These are phyloP conservation scores for Verruconis gallopava DNA, from an alignment of 2,329 filamentous ascomycete species.

Conservation along the genomic window DNA sequence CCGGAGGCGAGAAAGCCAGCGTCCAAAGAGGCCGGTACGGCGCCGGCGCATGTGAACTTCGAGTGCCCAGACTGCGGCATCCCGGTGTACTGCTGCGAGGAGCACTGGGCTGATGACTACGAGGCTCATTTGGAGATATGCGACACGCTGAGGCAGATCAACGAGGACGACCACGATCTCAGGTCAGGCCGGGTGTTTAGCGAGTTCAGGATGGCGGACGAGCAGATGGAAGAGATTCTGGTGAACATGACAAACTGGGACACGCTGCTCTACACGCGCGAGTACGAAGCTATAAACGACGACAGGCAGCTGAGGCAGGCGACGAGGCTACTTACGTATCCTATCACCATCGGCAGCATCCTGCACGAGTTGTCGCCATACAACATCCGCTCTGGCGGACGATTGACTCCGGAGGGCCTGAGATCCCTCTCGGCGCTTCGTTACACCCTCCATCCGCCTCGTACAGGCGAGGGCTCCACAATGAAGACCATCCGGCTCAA, in stretches of 20 bases:
- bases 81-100: constrained; percentile 84
- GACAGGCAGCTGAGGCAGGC: constrained; percentile 87
- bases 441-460: constrained; percentile 85
- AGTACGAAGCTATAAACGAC: constrained; percentile 82
- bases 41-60: constrained; percentile 75
- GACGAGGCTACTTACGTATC: constrained; percentile 86
- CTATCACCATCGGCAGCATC: constrained; percentile 79
- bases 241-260: constrained; percentile 99
- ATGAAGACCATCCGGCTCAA: constrained; percentile 72
- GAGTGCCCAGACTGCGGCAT: constrained; percentile 95
- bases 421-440: constrained; percentile 89
- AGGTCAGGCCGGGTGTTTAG: constrained; percentile 82
- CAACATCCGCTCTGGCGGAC: constrained; percentile 57
- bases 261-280: constrained; percentile 83
- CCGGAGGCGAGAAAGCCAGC: constrained; percentile 46
- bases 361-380: constrained; percentile 93
- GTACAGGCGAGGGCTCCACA: constrained; percentile 56
- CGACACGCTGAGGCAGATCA: constrained; percentile 81
- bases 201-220: constrained; percentile 82
- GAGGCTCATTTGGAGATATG: constrained; percentile 87
- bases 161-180: constrained; percentile 95
- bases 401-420: constrained; percentile 74
- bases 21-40: constrained; percentile 35
- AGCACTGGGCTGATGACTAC: constrained; percentile 94
- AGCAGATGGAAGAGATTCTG: constrained; percentile 81